Base-by-base conservation (phyloP, 495 filamentous ascomycete genomes). In the Daldinia vernicosa region DNA sequence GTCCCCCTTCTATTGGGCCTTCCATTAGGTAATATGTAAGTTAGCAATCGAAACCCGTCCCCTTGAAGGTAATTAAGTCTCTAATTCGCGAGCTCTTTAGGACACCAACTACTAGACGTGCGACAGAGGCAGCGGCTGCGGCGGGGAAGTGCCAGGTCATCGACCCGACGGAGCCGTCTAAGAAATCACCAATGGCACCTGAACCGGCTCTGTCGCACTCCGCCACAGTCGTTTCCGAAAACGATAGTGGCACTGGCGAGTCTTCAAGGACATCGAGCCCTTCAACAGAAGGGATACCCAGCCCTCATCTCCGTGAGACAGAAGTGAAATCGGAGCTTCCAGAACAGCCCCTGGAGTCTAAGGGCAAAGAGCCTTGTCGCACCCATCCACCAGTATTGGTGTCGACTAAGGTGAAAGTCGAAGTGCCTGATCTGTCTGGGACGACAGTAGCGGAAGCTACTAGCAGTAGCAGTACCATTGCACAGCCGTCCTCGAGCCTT, bases 71-170 rank as follows among this genome's bases (percentile, higher is more conserved):
- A 24, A 7, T 40, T 8, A 67, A 67, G 39, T 19, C n/a, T 8
- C 69, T 71, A 6, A 71, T 63, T 26, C 59, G 59, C 26, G 67
- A 59, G 33, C 17, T 55, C 7, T 61, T 52, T 55, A 71, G 69
- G 63, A 35, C 62, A 1, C 65, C 68, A 0, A 47, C 54, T 22
- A 69, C 57, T 57, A 65, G 60, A 35, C 60, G 60, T 26, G 40
- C 51, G 15, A 37, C 64, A 37, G 33, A 55, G 22, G 47, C 64
- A 37, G 33, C 60, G 22, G 35, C 47, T n/a, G 7, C 35, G 15
- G 22, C 15, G 3, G 39, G 40, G 28, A 50, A 68, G 45, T 35
- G 30, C 8, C 39, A 66, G 26, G 56, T 64, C 12, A 40, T 68
- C 50, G 56, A 69, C n/a, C 50, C 61, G 27, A 62, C 65, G 5